Conservation (phyloP, 2,329 filamentous ascomycete genomes). For the Colletotrichum higginsianum region DNA sequence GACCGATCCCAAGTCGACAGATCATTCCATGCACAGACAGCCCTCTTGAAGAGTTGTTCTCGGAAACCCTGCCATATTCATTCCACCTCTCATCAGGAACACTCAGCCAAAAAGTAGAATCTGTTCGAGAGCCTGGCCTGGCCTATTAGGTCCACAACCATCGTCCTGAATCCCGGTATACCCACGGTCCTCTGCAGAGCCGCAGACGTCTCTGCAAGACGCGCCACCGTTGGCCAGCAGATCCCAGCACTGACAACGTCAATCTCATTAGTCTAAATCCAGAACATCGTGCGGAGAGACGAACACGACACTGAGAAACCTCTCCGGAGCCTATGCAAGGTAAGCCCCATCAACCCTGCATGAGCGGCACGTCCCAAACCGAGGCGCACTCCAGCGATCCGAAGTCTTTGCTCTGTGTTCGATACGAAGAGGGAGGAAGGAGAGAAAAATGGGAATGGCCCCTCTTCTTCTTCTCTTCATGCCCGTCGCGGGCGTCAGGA, state of each 20-base stretch:
- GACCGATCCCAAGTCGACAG: too few relatives aligned
- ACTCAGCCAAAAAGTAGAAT: slow-evolving; percentile 1
- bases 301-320: too few relatives aligned
- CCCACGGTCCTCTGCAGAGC: slow-evolving; percentile 19
- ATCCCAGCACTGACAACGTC: background rate
- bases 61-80: background rate
- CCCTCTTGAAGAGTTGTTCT: too few relatives aligned
- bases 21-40: too few relatives aligned
- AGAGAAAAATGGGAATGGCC: background rate
- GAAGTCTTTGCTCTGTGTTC: background rate
- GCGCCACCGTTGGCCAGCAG: background rate
- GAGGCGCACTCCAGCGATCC: background rate
- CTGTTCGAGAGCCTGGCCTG: background rate
- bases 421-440: background rate
- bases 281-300: background rate
- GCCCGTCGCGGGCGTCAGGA: slow-evolving; percentile 10
- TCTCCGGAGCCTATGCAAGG: too few relatives aligned
- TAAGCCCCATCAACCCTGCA: background rate
- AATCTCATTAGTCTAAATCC: background rate
- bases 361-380: background rate
- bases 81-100: background rate
- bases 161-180: background rate
- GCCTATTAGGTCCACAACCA: background rate
- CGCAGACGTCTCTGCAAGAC: background rate
- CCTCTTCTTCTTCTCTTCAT: background rate